These are phyloP conservation scores for Chrysoporthe deuterocubensis DNA, from an alignment of 2,329 filamentous ascomycete genomes.

Conservation along the genomic window DNA sequence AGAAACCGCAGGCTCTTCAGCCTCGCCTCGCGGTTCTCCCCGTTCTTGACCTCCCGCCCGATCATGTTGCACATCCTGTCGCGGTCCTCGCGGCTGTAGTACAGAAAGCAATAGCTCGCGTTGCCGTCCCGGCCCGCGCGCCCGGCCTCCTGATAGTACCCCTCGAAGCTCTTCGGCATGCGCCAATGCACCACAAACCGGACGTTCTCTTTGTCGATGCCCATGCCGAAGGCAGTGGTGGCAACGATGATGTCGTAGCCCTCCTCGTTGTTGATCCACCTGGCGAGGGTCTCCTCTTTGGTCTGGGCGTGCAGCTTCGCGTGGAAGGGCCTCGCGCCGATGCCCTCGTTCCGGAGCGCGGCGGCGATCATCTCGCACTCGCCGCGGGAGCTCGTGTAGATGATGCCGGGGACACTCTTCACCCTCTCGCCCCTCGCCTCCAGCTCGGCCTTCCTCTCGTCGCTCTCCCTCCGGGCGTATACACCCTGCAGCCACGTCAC, in stretches of 20 bases:
- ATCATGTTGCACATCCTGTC: slow-evolving; percentile 70
- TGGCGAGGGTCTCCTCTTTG: slow-evolving; percentile 71
- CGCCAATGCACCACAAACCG: slow-evolving; percentile 96
- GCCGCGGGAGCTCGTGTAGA: slow-evolving; percentile 75
- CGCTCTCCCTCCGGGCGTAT: slow-evolving; percentile 67
- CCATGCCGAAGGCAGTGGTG: slow-evolving; percentile 97
- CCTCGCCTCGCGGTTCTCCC: slow-evolving; percentile 53
- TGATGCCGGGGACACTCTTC: slow-evolving; percentile 74
- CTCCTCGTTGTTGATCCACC: slow-evolving; percentile 73
- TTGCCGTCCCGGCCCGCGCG: slow-evolving; percentile 89
- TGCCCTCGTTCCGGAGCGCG: slow-evolving; percentile 67
- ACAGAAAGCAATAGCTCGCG: slow-evolving; percentile 83
- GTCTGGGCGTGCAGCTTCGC: slow-evolving; percentile 68
- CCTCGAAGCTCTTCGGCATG: slow-evolving; percentile 90
- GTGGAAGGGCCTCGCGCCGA: slow-evolving; percentile 76
- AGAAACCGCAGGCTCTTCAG: slow-evolving; percentile 69
- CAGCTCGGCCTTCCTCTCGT: slow-evolving; percentile 64
- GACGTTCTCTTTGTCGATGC: slow-evolving; percentile 93
- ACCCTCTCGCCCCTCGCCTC: slow-evolving; percentile 55
- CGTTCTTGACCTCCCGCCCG: slow-evolving; percentile 50
- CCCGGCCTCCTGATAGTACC: slow-evolving; percentile 94
- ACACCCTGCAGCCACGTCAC: slow-evolving; percentile 76
- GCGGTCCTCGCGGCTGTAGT: slow-evolving; percentile 87
- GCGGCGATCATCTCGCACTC: slow-evolving; percentile 75
- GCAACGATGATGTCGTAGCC: slow-evolving; percentile 93